Conservation (phyloP, 2,329 filamentous ascomycete species). For the Colletotrichum lindemuthianum region DNA sequence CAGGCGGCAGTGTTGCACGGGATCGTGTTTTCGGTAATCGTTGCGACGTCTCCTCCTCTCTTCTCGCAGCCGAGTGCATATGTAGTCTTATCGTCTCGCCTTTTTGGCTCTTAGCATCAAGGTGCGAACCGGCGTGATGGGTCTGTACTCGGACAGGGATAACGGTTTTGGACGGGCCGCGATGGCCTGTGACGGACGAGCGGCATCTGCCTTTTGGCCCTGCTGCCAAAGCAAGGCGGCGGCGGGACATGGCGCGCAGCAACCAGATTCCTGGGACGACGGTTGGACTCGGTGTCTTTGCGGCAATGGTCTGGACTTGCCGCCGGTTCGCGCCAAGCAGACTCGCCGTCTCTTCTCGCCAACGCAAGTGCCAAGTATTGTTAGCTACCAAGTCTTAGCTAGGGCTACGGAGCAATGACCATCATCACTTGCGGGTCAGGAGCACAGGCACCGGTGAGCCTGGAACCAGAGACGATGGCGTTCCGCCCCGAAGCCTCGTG, state of each 20-base stretch:
- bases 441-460: too few relatives aligned
- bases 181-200: constrained; percentile 31
- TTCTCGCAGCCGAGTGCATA: too few relatives aligned
- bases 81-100: too few relatives aligned
- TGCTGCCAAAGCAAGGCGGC: constrained; percentile 9
- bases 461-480: constrained; percentile 5
- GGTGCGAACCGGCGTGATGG: not conserved
- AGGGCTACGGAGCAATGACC: too few relatives aligned
- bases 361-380: too few relatives aligned
- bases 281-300: constrained; percentile 9
- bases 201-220: constrained; percentile 21
- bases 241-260: constrained; percentile 23
- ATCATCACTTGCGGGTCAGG: constrained; percentile 2
- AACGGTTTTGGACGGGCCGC: constrained; percentile 31
- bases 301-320: not conserved
- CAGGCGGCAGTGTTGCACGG: too few relatives aligned
- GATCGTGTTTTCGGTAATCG: too few relatives aligned
- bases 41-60: too few relatives aligned
- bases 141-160: not conserved
- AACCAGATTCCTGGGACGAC: constrained; percentile 31
- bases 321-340: too few relatives aligned
- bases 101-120: not conserved
- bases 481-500: constrained; percentile 31
- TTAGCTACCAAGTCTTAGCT: too few relatives aligned
- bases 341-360: too few relatives aligned